Conservation (phyloP, 1,284 basidiomycete genomes). For the Schizophyllum amplum region DNA sequence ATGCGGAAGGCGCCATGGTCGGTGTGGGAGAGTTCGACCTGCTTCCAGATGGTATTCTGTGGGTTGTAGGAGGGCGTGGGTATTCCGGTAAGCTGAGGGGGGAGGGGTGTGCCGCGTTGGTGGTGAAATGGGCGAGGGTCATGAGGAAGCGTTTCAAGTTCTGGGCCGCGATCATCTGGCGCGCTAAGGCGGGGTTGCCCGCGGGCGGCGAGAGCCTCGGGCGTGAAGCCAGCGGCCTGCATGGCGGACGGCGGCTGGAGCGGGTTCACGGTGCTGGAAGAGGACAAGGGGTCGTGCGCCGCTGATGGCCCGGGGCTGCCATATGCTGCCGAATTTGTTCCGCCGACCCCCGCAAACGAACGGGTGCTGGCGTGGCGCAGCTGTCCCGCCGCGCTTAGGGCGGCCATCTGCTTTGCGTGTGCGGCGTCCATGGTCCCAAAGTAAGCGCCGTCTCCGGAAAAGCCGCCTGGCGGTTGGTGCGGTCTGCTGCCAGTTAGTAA, state of each 20-base stretch:
- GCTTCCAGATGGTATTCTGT: constrained; percentile 49
- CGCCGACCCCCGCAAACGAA: constrained; percentile 24
- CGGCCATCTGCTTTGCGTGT: constrained; percentile 63
- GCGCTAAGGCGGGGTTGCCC: not conserved
- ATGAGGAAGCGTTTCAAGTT: constrained; percentile 51
- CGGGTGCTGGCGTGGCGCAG: constrained; percentile 42
- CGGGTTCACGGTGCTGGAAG: constrained; percentile 24
- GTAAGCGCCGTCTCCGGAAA: no score
- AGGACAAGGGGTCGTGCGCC: not conserved
- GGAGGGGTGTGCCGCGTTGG: constrained; percentile 50
- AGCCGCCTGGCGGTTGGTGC: no score
- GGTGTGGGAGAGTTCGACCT: constrained; percentile 42
- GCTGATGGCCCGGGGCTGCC: no score
- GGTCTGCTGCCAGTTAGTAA: no score
- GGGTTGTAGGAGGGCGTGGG: constrained; percentile 52
- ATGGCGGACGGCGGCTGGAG: constrained; percentile 23
- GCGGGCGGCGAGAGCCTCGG: not conserved
- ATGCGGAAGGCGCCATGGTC: constrained; percentile 59
- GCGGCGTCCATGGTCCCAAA: no score
- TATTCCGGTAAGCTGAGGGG: constrained; percentile 55
- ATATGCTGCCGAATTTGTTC: constrained; percentile 47
- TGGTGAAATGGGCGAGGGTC: constrained; percentile 49
- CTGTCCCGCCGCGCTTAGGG: constrained; percentile 54
- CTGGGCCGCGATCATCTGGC: constrained; percentile 15
- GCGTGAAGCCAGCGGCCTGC: not conserved